Base-by-base conservation (phyloP, 192 early-diverging fungal species). In the Rhizophagus clarus region DNA sequence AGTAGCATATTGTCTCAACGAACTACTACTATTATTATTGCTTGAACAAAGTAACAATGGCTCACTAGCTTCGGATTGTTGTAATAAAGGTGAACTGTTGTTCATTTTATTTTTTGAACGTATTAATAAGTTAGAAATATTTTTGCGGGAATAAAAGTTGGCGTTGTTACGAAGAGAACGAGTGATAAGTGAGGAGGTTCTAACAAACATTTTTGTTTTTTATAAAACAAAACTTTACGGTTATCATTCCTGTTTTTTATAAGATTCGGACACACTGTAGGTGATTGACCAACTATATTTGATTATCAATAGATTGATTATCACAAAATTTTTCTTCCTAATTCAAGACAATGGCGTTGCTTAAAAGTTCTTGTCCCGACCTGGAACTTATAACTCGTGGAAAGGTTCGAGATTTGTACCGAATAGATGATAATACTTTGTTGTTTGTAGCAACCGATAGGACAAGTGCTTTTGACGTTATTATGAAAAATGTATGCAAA, bases 371-470 rank as follows among this genome's bases (percentile, higher is more conserved):
- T 66, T 98, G 96, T 86, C 98, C 98, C 7, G 94, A 96, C 80
- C 88, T 99, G 70, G 92, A 96, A 87, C 93, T 99, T 56, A 78
- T 99, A 68, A 94, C 95, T 11, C 92, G 97, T 34, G 98, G 97
- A 69, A 99, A 96, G 83, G 97, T 99, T 68, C 92, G 98, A 64
- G 98, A 99, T 81, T 89, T 99, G 68, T 99, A 99, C 88, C 92
- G 95, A 70, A 88, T 99, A 29, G 94, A 98, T 85, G 93, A 93
- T 22, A 79, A 90, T 63, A 86, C 91, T 17, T 87, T 99, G 75
- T 91, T 99, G 42, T 99, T 99, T 85, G 96, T 99, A 12, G 97
- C 98, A 26, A 96, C 97, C 4, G 98, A 99, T 88, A 91, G 98
- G 74, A 95, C 99, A 86, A 95, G 93, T 83, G 97, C 98, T 2